phyloP scores from a whole-genome alignment of 2,329 filamentous ascomycete genomes.

The Xylaria multiplex region DNA sequence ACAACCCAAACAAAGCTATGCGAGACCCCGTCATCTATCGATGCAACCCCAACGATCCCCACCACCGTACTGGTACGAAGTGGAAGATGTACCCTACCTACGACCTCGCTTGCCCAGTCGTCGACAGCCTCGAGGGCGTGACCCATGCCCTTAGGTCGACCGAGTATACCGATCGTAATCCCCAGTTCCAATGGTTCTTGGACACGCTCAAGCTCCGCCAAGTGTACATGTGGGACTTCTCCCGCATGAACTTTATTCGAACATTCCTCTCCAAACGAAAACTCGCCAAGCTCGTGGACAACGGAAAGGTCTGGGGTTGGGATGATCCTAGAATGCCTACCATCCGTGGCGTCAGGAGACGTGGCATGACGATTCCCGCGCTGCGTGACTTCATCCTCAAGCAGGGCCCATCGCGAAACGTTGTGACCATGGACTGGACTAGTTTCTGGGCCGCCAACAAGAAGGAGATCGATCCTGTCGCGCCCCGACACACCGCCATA shows the following conservation, averaged over 20 bases:
- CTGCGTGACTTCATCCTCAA: constrained; percentile 85
- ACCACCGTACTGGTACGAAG: constrained; percentile 80
- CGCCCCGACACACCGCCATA: constrained; percentile 79
- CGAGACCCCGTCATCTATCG: constrained; percentile 97
- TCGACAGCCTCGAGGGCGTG: constrained; percentile 83
- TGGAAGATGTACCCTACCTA: constrained; percentile 93
- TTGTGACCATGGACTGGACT: constrained; percentile 86
- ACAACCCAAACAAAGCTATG: constrained; percentile 95
- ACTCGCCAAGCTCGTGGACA: constrained; percentile 82
- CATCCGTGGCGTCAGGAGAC: constrained; percentile 79
- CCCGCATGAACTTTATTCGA: constrained; percentile 83
- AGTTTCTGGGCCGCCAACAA: constrained; percentile 80
- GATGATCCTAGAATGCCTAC: constrained; percentile 90
- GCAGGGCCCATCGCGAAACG: constrained; percentile 85
- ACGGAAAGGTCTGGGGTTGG: constrained; percentile 82
- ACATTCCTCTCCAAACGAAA: constrained; percentile 89
- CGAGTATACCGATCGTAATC: constrained; percentile 88
- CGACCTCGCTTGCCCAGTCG: constrained; percentile 85
- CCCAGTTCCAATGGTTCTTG: constrained; percentile 88
- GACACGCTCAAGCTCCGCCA: constrained; percentile 77
- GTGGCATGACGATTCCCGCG: constrained; percentile 81
- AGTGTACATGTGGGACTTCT: constrained; percentile 88
- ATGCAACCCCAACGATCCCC: constrained; percentile 75
- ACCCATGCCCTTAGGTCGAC: constrained; percentile 86
- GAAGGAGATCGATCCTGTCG: constrained; percentile 82